Evolutionary conservation across 2,329 filamentous ascomycete species (phyloP), one percentile per base, ranked within the genome.

Genomic region (Aspergillus felis): DNA sequence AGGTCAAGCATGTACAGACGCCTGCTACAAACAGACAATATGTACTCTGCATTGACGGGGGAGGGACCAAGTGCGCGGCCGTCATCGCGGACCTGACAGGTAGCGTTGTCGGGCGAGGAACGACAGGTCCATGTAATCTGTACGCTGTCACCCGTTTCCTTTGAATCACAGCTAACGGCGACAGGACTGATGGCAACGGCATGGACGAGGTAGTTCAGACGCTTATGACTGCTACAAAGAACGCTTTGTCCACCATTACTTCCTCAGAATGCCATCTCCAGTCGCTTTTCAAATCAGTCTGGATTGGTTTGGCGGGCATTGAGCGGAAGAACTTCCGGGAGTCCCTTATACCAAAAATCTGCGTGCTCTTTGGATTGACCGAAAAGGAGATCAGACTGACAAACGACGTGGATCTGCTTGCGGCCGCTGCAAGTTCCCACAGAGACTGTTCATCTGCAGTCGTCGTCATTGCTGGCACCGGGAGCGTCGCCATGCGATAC

Each of bases 381-480:
- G 55, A 47, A 51, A 5, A 61, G 63, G 1, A 51, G 52, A 0
- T 79, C 4, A 68, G 52, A 9, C 57, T 79, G 2, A 73, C 75
- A 0, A 74, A 72, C 24, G 77, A 79, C 56, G 75, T 78, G 17
- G 73, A 77, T 44, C 67, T 79, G 0, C 62, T 79, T 1, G 66
- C 72, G 4, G 67, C 71, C 1, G 57, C 66, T 1, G 58, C 70
- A 9, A 56, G 47, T 35, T 35, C 56, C 42, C 27, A 64, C 56
- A 46, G 60, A 55, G 35, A 55, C 3, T 44, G 51, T 3, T 51
- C 51, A 1, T 68, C 70, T 0, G 66, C 62, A 2, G 61, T 77
- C 41, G 73, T 77, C 1, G 61, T 79, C 4, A 71, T 80, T 4
- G 76, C 76, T 10, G 78, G 78, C 0, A 80, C 78, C 0, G 77